Percentiles rank a stretch among this genome's conserved stretches.
phyloP scores from a whole-genome alignment of 2,329 filamentous ascomycete genomes.

The Alternaria sp. region DNA sequence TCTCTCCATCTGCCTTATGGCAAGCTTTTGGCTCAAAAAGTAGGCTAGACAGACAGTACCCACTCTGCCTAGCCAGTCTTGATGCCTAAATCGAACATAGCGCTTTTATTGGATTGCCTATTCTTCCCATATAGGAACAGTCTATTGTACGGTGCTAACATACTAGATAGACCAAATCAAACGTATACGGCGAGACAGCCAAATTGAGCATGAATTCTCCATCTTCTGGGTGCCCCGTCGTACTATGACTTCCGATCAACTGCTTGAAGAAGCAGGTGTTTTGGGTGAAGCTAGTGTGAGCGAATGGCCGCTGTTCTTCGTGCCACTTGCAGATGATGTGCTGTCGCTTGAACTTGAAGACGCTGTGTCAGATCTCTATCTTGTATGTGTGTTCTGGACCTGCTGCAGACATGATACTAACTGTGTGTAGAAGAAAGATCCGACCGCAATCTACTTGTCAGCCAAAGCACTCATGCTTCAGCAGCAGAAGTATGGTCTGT shows the following conservation, averaged over 20 bases:
- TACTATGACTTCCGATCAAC: constrained; percentile 87
- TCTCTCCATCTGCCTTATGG: constrained; percentile 3
- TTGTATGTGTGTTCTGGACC: constrained; percentile 60
- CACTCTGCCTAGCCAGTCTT: constrained; percentile 67
- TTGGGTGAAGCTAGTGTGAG: constrained; percentile 90
- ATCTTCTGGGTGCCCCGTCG: constrained; percentile 96
- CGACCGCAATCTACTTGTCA: constrained; percentile 86
- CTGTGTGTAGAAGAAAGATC: constrained; percentile 74
- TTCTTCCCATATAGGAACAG: constrained; percentile 32
- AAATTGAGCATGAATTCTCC: constrained; percentile 93
- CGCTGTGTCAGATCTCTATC: constrained; percentile 85
- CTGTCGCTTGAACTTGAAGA: constrained; percentile 90
- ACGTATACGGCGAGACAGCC: constrained; percentile 84
- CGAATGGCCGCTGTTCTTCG: constrained; percentile 88
- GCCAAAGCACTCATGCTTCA: constrained; percentile 94
- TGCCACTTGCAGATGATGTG: constrained; percentile 90
- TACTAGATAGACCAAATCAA: constrained; percentile 81
- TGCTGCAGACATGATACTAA: constrained; percentile 30
- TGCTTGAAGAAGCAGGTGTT: constrained; percentile 92
- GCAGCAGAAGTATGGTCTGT: constrained; percentile 90
- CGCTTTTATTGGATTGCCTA: constrained; percentile 39
- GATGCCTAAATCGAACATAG: constrained; percentile 60
- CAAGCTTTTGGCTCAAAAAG: constrained; percentile 61
- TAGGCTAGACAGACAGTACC: constrained; percentile 65
- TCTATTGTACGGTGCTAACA: constrained; percentile 60